Conservation (phyloP, 2,329 filamentous ascomycete genomes). For the Eurotiales sp. region DNA sequence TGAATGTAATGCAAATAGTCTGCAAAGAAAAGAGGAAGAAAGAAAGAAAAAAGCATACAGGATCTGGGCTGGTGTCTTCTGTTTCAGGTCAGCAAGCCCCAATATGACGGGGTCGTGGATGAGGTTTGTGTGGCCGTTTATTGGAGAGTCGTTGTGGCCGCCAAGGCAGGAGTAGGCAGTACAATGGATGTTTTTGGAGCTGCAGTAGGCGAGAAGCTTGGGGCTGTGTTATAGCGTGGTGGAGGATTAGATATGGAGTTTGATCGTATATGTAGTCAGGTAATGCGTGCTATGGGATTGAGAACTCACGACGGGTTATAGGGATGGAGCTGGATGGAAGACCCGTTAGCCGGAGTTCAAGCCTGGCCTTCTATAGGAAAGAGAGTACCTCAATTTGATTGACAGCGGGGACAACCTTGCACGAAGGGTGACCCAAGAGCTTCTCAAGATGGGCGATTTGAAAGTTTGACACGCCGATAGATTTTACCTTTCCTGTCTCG, state of each 20-base stretch:
- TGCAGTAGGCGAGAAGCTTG: not conserved
- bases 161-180: not conserved
- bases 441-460: slow-evolving; percentile 70
- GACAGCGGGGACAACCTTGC: slow-evolving; percentile 62
- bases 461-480: slow-evolving; percentile 72
- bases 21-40: not conserved
- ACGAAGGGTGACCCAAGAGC: slow-evolving; percentile 57
- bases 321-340: not conserved
- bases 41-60: not conserved
- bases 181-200: not conserved
- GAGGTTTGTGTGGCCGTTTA: not conserved
- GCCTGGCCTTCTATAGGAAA: not conserved
- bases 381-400: slow-evolving; percentile 55
- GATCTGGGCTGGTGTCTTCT: not conserved
- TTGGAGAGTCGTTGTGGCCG: not conserved
- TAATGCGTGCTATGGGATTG: not conserved
- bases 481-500: slow-evolving; percentile 56
- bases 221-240: not conserved
- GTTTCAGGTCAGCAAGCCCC: not conserved
- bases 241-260: not conserved
- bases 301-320: not conserved
- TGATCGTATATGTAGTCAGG: not conserved
- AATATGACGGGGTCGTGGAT: not conserved
- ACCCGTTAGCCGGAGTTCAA: not conserved
- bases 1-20: no score